Base-by-base conservation (phyloP, 2,329 filamentous ascomycete genomes). In the Cladosporium sp. region DNA sequence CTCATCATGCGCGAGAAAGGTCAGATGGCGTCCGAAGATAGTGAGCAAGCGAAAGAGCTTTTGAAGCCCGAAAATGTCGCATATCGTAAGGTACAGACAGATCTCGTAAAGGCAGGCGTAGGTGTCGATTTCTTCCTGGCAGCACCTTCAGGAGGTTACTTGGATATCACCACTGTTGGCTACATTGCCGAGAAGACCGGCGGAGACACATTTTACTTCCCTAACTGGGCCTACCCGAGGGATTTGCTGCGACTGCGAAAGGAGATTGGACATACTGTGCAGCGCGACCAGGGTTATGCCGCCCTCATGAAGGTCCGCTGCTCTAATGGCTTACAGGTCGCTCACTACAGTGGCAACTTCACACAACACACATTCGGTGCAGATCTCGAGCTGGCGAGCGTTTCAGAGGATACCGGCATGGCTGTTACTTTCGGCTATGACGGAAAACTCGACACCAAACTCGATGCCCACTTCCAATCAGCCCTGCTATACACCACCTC, bases 221-320 rank as follows among this genome's bases (percentile, higher is more conserved):
- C 94, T 45, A 99, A 97, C 73, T 99, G 96, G 77, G 86, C 96
- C 59, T 85, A 88, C 7, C 89, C 89, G 7, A 85, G 94, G 36
- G 94, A 99, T 73, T 85, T 87, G 42, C 80, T 90, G 57, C 95
- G 93, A 76, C 77, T 99, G 37, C 88, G 87, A 2, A 83, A 88
- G 48, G 94, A 99, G 75, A 85, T 99, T 62, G 84, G 86, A 64
- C 93, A 97, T 68, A 86, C 90, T 0, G 85, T 97, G 28, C 91
- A 86, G 2, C 83, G 94, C 61, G 92, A 97, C 72, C 96, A 93
- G 47, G 94, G 94, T 20, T 97, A 90, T 77, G 93, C 97, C 74
- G 91, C 91, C 19, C 78, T 99, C 65, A 95, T 99, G 90, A 99
- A 99, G 79, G 93, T 99, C 58, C 88, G 94, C 61, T 99, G 94